Conservation (phyloP, 139 green algal species). For the Chlorella ohadii region DNA sequence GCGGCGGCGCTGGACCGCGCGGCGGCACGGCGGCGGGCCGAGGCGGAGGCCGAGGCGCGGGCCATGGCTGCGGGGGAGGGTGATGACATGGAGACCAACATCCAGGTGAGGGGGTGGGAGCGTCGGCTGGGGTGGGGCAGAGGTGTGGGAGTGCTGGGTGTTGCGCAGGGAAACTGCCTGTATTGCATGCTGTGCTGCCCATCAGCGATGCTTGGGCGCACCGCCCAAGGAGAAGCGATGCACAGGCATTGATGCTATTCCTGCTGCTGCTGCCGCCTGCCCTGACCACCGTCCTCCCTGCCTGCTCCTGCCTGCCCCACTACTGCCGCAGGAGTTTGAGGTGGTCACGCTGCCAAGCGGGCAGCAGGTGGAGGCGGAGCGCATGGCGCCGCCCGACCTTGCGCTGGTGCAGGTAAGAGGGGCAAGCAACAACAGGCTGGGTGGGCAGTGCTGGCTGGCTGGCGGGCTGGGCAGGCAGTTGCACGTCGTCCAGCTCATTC, state of each 20-base stretch:
- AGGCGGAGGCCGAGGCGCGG: constrained; percentile 66
- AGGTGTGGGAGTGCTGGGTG: not conserved
- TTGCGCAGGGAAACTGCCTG: no score
- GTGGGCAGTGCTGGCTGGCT: no score
- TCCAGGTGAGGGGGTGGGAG: constrained; percentile 47
- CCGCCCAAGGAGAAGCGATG: no score
- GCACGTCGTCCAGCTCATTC: no score
- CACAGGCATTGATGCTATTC: no score
- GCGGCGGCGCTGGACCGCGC: constrained; percentile 54
- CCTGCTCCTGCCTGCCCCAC: no score
- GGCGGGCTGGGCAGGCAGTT: no score
- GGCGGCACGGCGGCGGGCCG: constrained; percentile 49
- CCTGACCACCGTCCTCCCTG: not conserved
- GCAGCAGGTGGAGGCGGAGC: constrained; percentile 63
- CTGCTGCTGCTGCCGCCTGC: not conserved
- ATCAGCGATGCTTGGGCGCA: no score
- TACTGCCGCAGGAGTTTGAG: constrained; percentile 43
- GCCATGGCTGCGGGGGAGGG: constrained; percentile 54
- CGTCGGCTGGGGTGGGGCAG: not conserved
- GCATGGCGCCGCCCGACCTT: constrained; percentile 50
- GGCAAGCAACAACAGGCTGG: no score
- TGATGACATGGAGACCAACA: constrained; percentile 70
- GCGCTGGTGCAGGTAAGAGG: constrained; percentile 31
- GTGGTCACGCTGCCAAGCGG: constrained; percentile 60
- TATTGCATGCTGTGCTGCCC: no score